A percentile compares a stretch with the other conserved stretches of the same genome.
Conservation (phyloP, 176 grass and related monocot genomes). For the Oropetium thomaeum region DNA sequence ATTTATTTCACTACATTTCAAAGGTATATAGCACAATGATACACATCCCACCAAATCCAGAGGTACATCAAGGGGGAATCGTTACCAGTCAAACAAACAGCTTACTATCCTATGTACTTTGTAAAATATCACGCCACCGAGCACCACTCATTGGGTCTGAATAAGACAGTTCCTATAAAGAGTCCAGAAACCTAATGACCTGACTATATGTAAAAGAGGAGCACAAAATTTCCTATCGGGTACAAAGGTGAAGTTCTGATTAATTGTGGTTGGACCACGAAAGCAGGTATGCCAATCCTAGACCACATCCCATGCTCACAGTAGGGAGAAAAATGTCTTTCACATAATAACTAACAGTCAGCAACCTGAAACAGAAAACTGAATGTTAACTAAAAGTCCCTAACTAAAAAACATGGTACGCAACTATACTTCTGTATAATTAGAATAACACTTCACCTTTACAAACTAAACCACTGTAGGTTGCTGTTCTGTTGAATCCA, state of each 20-base stretch:
- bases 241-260: not conserved
- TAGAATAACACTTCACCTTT: constrained; percentile 31
- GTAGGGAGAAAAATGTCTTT: constrained; percentile 14
- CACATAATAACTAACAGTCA: constrained; percentile 27
- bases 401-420: not conserved
- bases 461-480: constrained; percentile 35
- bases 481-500: constrained; percentile 39
- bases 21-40: constrained; percentile 16
- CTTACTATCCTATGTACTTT: constrained; percentile 25
- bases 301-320: constrained; percentile 12
- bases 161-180: constrained; percentile 16
- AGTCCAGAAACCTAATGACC: constrained; percentile 9
- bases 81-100: constrained; percentile 4
- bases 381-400: too few relatives aligned
- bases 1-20: constrained; percentile 1
- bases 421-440: not conserved
- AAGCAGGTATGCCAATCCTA: constrained; percentile 21
- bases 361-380: constrained; percentile 24
- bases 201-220: constrained; percentile 17
- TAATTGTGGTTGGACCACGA: constrained; percentile 10
- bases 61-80: constrained; percentile 20
- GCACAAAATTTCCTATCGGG: constrained; percentile 46
- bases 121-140: constrained; percentile 25
- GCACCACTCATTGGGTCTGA: constrained; percentile 1
- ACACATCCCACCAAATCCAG: constrained; percentile 25